Conservation (phyloP, 352 stramenopile genomes). For the Globisporangium perplexum region DNA sequence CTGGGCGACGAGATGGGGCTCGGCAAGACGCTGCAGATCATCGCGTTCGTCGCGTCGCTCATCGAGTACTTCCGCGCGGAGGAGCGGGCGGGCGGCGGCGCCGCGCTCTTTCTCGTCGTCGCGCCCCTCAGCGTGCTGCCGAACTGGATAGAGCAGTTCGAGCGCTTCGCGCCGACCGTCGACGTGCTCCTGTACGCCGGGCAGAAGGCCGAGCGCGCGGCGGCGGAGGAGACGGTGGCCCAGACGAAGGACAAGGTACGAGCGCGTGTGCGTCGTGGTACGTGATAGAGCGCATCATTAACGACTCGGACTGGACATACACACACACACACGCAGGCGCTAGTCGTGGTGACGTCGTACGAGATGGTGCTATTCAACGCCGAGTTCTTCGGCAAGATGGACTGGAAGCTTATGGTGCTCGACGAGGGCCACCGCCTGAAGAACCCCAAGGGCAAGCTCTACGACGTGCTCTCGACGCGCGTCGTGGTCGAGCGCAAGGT, state of each 20-base stretch:
- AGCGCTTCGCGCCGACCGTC: slow-evolving; percentile 56
- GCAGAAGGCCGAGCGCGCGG: slow-evolving; percentile 36
- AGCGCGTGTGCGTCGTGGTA: neutral
- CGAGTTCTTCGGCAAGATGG: slow-evolving; percentile 39
- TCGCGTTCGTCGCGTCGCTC: slow-evolving; percentile 57
- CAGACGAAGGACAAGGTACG: slow-evolving; percentile 8
- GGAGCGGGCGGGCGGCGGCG: no score
- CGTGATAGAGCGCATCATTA: neutral
- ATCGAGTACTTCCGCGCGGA: slow-evolving; percentile 13
- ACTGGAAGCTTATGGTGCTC: slow-evolving; percentile 66
- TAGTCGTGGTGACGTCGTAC: slow-evolving; percentile 75
- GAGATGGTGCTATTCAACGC: slow-evolving; percentile 62
- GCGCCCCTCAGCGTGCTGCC: slow-evolving; percentile 75
- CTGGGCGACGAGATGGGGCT: slow-evolving; percentile 82
- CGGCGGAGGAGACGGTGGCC: slow-evolving; percentile 5
- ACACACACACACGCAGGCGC: slow-evolving; percentile 5
- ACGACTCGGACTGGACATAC: no score
- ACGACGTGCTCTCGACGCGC: slow-evolving; percentile 36
- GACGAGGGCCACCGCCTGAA: slow-evolving; percentile 90
- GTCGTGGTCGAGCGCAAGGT: slow-evolving; percentile 35
- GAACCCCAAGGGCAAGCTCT: slow-evolving; percentile 61
- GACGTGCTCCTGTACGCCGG: slow-evolving; percentile 52
- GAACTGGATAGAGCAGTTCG: slow-evolving; percentile 83
- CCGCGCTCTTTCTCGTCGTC: slow-evolving; percentile 41
- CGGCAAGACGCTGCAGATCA: slow-evolving; percentile 78